Conservation (phyloP, 192 early-diverging fungal species). For the Chytriomyces sp. region DNA sequence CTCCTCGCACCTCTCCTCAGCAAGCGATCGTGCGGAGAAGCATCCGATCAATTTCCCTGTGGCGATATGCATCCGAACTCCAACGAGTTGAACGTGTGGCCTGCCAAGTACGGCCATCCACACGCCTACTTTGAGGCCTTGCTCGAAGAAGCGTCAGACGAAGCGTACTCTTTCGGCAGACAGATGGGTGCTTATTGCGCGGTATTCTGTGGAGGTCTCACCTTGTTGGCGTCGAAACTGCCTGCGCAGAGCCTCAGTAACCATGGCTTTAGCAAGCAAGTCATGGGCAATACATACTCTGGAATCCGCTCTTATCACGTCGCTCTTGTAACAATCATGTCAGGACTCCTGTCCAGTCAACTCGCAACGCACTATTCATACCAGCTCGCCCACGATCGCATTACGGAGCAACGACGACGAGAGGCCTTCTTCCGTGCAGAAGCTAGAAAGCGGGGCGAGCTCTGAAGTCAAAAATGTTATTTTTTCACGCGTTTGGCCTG, state of each 20-base stretch:
- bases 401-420: constrained; percentile 23
- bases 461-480: not conserved
- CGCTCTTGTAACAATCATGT: not conserved
- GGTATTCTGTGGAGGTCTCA: not conserved
- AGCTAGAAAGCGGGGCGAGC: constrained; percentile 8
- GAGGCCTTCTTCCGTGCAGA: constrained; percentile 31
- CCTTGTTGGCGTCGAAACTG: constrained; percentile 12
- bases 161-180: constrained; percentile 16
- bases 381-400: constrained; percentile 22
- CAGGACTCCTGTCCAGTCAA: constrained; percentile 13
- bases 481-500: no score
- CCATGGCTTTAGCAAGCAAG: not conserved
- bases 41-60: no score
- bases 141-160: constrained; percentile 5
- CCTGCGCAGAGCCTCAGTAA: not conserved
- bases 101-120: constrained; percentile 20
- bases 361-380: constrained; percentile 27
- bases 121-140: constrained; percentile 27
- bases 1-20: not conserved
- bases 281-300: not conserved
- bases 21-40: not conserved
- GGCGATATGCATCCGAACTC: not conserved
- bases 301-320: constrained; percentile 16
- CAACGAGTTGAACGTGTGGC: constrained; percentile 20
- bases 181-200: not conserved